Evolutionary conservation across 768 basidiomycete genomes (phyloP), one percentile per base, ranked within the genome.

Genomic region (Strobilomyces echinocephalus): DNA sequence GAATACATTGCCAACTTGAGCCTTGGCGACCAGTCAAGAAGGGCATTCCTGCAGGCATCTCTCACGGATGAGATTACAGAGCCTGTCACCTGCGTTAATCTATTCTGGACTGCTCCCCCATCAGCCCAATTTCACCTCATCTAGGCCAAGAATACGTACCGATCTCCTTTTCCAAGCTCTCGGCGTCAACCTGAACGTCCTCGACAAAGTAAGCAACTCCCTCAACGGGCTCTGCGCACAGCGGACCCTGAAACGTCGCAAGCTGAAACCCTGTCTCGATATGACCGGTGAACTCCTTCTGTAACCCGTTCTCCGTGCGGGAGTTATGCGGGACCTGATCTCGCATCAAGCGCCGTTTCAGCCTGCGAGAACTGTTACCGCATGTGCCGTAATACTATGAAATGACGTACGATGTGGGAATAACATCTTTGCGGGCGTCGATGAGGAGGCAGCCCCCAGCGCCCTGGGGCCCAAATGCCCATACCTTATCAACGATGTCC

Each of bases 1-100:
- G 88, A 87, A 69, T 99, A 99, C 93, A 98, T 98, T 0, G 97
- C 97, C 60, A 99, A 75, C 84, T 95, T 91, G 60, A 99, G 79
- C 53, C 97, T 79, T 14, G 97, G 97, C 2, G 95, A 97, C 97
- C 97, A 99, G 69, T 98, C 97, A 42, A 98, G 74, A 52, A 99
- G 68, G 1, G 89, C 94, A 59, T 84, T 87, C 54, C 90, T 81
- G 67, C 94, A 98, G 0, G 91, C 86, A 61, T 99, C 97, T 68
- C 87, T 82, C 38, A 91, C 84, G 4, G 85, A 80, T 4, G 97
- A 89, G 57, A 95, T 93, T 44, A 97, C 74, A 3, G 94, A 94
- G 14, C 97, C 97, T 2, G 88, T 85, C 24, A 94, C 82, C 63
- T 95, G 94, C 0, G 89, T 81, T 67, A 88, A 79, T 46, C 84